Conservation (phyloP, 768 basidiomycete species). For the Trametes elegans region DNA sequence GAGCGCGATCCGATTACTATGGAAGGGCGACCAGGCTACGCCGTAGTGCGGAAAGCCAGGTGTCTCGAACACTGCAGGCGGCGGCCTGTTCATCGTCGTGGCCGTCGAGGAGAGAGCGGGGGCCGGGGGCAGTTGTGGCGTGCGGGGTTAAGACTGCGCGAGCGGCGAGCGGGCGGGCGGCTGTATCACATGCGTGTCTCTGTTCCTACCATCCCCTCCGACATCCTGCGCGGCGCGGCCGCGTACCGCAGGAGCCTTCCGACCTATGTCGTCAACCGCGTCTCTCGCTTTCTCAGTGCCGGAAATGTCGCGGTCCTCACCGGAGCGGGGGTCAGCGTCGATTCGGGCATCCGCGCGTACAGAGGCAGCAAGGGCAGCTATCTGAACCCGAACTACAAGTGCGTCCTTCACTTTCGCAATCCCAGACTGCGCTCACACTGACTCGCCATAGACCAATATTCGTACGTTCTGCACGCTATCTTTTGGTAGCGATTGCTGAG, state of each 20-base stretch:
- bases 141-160: slow-evolving; percentile 4
- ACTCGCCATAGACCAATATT: slow-evolving; percentile 25
- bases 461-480: slow-evolving; percentile 42
- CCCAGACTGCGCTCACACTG: background rate
- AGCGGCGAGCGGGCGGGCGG: slow-evolving; percentile 12
- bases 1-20: slow-evolving; percentile 67
- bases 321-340: slow-evolving; percentile 93
- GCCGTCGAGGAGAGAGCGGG: slow-evolving; percentile 3
- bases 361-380: slow-evolving; percentile 82
- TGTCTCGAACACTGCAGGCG: slow-evolving; percentile 59
- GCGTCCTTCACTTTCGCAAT: slow-evolving; percentile 23
- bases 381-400: slow-evolving; percentile 91
- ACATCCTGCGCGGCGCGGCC: slow-evolving; percentile 40
- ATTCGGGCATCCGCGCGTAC: slow-evolving; percentile 95
- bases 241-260: slow-evolving; percentile 42
- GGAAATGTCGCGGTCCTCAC: slow-evolving; percentile 79
- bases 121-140: background rate
- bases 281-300: slow-evolving; percentile 60
- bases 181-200: slow-evolving; percentile 64
- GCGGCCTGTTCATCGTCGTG: slow-evolving; percentile 36
- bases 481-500: slow-evolving; percentile 20
- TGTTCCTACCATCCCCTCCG: slow-evolving; percentile 70
- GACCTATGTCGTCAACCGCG: slow-evolving; percentile 55
- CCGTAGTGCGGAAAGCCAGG: slow-evolving; percentile 85
- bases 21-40: slow-evolving; percentile 84